These are phyloP conservation scores for Vaccinium vitisidaea DNA, from an alignment of 148 eudicot species.

Conservation along the genomic window DNA sequence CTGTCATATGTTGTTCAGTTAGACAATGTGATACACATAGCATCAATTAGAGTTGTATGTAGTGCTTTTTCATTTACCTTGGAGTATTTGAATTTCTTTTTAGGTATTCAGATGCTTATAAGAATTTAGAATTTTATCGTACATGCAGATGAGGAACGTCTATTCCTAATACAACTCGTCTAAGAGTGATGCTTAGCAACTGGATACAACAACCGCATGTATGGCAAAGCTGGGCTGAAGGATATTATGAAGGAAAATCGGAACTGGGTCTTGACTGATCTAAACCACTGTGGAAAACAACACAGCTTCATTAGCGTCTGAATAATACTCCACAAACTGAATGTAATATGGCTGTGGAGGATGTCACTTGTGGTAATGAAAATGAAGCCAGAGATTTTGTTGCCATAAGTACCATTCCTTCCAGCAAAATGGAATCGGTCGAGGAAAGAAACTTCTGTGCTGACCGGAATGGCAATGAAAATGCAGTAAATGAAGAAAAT, in stretches of 20 bases:
- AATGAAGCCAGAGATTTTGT: conserved; percentile 16
- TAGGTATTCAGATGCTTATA: not conserved
- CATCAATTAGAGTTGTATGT: not conserved
- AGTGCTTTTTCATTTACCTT: not conserved
- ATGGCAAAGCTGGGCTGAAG: conserved; percentile 28
- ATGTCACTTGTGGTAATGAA: conserved; percentile 17
- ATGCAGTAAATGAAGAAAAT: conserved; percentile 13
- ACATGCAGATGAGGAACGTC: not conserved
- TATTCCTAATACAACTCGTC: conserved; percentile 12
- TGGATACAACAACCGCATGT: conserved; percentile 22
- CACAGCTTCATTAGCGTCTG: conserved; percentile 37
- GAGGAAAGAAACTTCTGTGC: not conserved
- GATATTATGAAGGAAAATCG: conserved; percentile 35
- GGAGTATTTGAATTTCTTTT: too few species aligned
- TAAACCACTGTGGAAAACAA: conserved; percentile 34
- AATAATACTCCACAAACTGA: conserved; percentile 44
- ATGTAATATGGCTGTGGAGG: conserved; percentile 27
- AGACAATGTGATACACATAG: not conserved
- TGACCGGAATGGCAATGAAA: conserved; percentile 1
- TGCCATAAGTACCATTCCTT: conserved; percentile 8
- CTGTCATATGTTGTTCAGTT: not conserved
- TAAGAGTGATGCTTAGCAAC: conserved; percentile 22
- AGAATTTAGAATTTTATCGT: not conserved
- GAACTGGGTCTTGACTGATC: conserved; percentile 31
- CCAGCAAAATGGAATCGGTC: not conserved